phyloP scores from a whole-genome alignment of 441 rosid genomes.

The Arabidopsis hybrid region DNA sequence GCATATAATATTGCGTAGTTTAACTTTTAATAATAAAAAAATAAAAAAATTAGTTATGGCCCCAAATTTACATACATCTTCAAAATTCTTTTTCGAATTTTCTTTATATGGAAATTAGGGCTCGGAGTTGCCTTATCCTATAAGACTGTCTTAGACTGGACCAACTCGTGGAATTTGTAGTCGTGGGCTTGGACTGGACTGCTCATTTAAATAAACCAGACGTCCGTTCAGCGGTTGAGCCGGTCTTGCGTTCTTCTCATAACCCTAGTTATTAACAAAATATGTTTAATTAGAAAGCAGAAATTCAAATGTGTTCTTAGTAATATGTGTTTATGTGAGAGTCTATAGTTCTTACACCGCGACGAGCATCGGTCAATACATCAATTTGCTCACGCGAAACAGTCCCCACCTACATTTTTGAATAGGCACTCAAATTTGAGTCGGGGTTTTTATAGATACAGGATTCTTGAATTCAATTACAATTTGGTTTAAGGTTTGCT shows the following conservation, averaged over 20 bases:
- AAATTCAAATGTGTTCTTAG: not conserved
- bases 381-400: conserved; percentile 38
- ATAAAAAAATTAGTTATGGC: not conserved
- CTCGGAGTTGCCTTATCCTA: conserved; percentile 11
- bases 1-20: conserved; percentile 12
- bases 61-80: conserved; percentile 1
- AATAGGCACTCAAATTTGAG: not conserved
- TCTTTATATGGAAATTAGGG: not conserved
- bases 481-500: not conserved
- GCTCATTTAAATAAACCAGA: conserved; percentile 29
- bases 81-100: not conserved
- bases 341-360: conserved; percentile 36
- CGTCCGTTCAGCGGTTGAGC: conserved; percentile 34
- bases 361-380: conserved; percentile 27
- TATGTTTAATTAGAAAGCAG: not conserved
- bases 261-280: conserved; percentile 35
- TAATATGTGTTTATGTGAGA: conserved; percentile 21
- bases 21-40: not conserved
- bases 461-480: not conserved
- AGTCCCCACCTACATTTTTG: conserved; percentile 36
- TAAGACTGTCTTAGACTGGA: not conserved
- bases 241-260: conserved; percentile 43
- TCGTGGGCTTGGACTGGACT: not conserved
- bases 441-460: not conserved
- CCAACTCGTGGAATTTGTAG: not conserved